phyloP scores from a whole-genome alignment of 495 filamentous ascomycete genomes.

The Aspergillus saccharolyticus region DNA sequence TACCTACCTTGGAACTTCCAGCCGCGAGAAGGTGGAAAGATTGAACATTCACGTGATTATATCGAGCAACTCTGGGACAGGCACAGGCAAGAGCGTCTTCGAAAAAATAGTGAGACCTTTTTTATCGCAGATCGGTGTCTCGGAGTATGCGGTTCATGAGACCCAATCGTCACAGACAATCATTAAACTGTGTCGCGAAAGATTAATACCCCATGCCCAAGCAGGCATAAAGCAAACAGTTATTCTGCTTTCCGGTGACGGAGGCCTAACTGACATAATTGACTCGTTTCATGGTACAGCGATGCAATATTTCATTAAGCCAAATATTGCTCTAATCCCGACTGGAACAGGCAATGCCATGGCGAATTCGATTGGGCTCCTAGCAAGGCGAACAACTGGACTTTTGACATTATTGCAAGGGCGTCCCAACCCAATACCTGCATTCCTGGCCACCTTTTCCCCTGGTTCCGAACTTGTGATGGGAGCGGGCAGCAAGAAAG shows the following conservation, averaged over 20 bases:
- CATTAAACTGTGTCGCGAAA: conserved; percentile 49
- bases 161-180: conserved; percentile 59
- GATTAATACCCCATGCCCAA: conserved; percentile 45
- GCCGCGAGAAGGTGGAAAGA: neutral
- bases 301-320: conserved; percentile 21
- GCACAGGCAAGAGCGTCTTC: conserved; percentile 54
- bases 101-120: conserved; percentile 53
- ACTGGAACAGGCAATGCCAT: conserved; percentile 89
- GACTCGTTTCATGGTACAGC: conserved; percentile 51
- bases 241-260: conserved; percentile 80
- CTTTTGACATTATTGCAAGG: conserved; percentile 44
- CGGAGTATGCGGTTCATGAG: conserved; percentile 42
- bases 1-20: conserved; percentile 15
- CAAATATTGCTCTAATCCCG: conserved; percentile 62
- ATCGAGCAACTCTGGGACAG: conserved; percentile 68
- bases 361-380: conserved; percentile 57
- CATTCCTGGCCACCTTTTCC: conserved; percentile 62
- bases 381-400: conserved; percentile 22
- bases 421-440: conserved; percentile 41
- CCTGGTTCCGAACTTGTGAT: conserved; percentile 47
- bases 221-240: conserved; percentile 51
- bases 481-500: conserved; percentile 33
- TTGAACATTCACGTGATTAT: conserved; percentile 59
- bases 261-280: conserved; percentile 71
- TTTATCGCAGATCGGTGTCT: conserved; percentile 41